phyloP scores from a whole-genome alignment of 1,284 basidiomycete genomes.

The Caloboletus inedulis region DNA sequence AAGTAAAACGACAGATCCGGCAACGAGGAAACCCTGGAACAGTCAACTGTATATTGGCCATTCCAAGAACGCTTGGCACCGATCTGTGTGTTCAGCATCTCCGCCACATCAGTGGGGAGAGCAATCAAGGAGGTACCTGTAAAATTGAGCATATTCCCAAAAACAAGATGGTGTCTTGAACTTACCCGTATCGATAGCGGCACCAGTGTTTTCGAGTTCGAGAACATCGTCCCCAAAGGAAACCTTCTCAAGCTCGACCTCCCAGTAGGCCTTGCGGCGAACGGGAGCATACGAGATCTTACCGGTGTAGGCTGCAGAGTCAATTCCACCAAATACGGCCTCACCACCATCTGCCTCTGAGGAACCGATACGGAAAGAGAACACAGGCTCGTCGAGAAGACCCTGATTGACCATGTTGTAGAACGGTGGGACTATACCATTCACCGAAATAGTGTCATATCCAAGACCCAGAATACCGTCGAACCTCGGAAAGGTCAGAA shows the following conservation, averaged over 20 bases:
- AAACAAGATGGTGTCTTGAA: not conserved
- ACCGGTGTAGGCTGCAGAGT: conserved; percentile 77
- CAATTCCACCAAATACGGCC: conserved; percentile 92
- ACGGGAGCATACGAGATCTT: conserved; percentile 88
- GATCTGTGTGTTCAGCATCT: conserved; percentile 97
- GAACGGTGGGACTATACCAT: conserved; percentile 92
- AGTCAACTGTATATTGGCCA: conserved; percentile 93
- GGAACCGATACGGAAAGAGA: conserved; percentile 91
- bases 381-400: conserved; percentile 83
- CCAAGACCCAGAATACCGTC: conserved; percentile 96
- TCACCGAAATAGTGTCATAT: conserved; percentile 96
- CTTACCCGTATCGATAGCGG: conserved; percentile 93
- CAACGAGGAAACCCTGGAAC: conserved; percentile 75
- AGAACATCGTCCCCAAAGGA: conserved; percentile 82
- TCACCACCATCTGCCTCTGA: conserved; percentile 91
- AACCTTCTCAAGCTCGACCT: conserved; percentile 89
- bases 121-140: conserved; percentile 87
- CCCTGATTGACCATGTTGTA: conserved; percentile 90
- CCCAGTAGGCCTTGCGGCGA: conserved; percentile 98
- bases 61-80: conserved; percentile 93
- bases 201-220: conserved; percentile 88
- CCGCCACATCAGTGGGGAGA: conserved; percentile 91
- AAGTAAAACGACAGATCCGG: conserved; percentile 90
- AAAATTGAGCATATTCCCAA: conserved; percentile 3
- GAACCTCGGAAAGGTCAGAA: conserved; percentile 52